phyloP scores from a whole-genome alignment of 352 stramenopile species.

The Aphanomyces astaci region DNA sequence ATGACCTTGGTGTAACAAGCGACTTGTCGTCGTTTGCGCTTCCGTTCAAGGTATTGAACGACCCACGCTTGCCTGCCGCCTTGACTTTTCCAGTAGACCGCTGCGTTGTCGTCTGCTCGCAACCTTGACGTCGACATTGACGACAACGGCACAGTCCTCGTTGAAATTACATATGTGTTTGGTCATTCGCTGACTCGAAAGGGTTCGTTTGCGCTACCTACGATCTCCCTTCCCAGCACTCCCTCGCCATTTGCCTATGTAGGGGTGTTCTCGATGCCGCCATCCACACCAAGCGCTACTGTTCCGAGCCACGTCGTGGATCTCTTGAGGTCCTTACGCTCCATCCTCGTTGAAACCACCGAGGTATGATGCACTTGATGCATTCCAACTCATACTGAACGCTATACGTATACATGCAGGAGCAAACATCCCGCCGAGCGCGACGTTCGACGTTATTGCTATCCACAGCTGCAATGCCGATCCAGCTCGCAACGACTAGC shows the following conservation, averaged over 20 bases:
- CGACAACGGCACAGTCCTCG: neutral
- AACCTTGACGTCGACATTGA: neutral
- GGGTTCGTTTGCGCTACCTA: constrained; percentile 3
- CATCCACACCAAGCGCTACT: neutral
- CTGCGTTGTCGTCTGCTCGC: neutral
- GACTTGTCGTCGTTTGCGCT: constrained; percentile 18
- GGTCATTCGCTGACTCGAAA: constrained; percentile 5
- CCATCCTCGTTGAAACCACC: neutral
- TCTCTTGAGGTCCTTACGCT: neutral
- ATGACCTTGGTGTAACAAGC: constrained; percentile 15
- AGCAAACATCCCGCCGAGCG: neutral
- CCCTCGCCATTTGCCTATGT: neutral
- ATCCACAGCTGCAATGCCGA: neutral
- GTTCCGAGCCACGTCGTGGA: neutral
- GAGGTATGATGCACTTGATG: constrained; percentile 16
- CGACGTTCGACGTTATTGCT: neutral
- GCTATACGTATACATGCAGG: neutral
- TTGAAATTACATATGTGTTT: constrained; percentile 19
- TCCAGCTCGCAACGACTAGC: neutral
- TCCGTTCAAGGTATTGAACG: constrained; percentile 14
- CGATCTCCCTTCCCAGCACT: neutral
- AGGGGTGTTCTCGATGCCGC: neutral
- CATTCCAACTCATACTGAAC: too few relatives aligned
- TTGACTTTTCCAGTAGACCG: too few relatives aligned
- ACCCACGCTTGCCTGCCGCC: too few relatives aligned